Evolutionary conservation across 768 basidiomycete species (phyloP).

Genomic region (Tremella yokohamensis): DNA sequence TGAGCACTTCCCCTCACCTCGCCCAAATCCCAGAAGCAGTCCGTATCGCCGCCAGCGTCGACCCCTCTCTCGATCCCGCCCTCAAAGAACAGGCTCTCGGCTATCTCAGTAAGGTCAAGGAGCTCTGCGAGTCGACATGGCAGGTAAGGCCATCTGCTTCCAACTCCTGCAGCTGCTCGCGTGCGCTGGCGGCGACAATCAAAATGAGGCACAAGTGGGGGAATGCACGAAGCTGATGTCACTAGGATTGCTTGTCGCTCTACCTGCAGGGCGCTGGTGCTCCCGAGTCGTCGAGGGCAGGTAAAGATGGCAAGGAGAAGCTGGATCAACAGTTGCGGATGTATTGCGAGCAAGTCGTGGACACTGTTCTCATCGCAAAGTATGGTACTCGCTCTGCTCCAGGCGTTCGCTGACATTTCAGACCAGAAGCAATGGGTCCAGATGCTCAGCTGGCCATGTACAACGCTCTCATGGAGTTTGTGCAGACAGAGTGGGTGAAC

Average conservation of each 20-base stretch:
- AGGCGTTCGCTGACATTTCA: slow-evolving; percentile 7
- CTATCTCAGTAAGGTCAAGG: slow-evolving; percentile 72
- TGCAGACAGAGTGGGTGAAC: slow-evolving; percentile 80
- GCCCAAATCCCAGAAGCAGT: slow-evolving; percentile 60
- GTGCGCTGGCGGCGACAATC: slow-evolving; percentile 59
- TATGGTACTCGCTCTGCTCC: slow-evolving; percentile 39
- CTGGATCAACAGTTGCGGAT: slow-evolving; percentile 47
- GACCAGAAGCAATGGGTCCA: slow-evolving; percentile 40
- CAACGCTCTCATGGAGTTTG: slow-evolving; percentile 73
- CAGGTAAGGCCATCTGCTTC: slow-evolving; percentile 61
- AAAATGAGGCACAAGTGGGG: too few species aligned
- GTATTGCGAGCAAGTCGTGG: slow-evolving; percentile 50
- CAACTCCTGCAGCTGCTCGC: slow-evolving; percentile 57
- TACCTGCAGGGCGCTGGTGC: slow-evolving; percentile 52
- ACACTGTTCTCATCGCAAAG: slow-evolving; percentile 45
- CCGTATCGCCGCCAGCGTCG: slow-evolving; percentile 74
- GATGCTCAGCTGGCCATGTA: slow-evolving; percentile 56
- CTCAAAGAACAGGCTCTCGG: slow-evolving; percentile 83
- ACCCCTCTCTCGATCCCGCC: slow-evolving; percentile 51
- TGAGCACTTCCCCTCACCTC: slow-evolving; percentile 36
- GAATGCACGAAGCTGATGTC: slow-evolving; percentile 70
- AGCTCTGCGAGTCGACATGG: slow-evolving; percentile 69
- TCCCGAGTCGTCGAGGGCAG: slow-evolving; percentile 27
- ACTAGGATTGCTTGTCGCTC: slow-evolving; percentile 50
- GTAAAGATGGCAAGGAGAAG: slow-evolving; percentile 51